Conservation (phyloP, 331 rosid genomes). For the Quercus phellos region DNA sequence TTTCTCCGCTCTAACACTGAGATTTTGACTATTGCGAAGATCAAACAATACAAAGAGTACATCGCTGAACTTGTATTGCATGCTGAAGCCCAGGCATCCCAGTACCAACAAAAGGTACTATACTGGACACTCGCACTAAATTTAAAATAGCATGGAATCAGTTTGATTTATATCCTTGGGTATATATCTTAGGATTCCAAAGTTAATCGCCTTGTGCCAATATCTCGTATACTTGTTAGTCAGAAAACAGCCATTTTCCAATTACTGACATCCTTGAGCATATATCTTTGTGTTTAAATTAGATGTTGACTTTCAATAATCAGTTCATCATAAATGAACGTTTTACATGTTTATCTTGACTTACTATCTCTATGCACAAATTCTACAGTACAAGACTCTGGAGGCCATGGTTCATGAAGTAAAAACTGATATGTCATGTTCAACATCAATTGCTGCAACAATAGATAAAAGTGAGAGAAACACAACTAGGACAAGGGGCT, state of each 20-base stretch:
- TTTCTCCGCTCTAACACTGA: constrained; percentile 10
- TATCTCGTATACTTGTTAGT: background rate
- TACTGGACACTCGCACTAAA: constrained; percentile 1
- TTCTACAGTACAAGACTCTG: constrained; percentile 67
- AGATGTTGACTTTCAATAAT: background rate
- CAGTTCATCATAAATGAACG: background rate
- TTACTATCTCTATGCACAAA: constrained; percentile 14
- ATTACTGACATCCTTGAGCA: background rate
- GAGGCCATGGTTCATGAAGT: constrained; percentile 87
- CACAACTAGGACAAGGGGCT: constrained; percentile 68
- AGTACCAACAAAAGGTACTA: constrained; percentile 86
- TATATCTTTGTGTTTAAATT: background rate
- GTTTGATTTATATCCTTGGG: background rate
- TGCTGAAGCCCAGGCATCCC: constrained; percentile 89
- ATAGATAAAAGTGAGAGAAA: constrained; percentile 54
- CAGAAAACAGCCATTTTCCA: background rate
- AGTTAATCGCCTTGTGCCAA: background rate
- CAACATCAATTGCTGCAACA: constrained; percentile 36
- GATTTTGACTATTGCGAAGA: constrained; percentile 44
- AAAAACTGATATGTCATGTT: constrained; percentile 48
- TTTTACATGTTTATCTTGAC: constrained; percentile 20
- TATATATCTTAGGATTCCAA: background rate
- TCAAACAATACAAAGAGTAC: constrained; percentile 74
- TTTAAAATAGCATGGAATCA: constrained; percentile 1
- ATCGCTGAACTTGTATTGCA: constrained; percentile 80